A percentile compares a stretch with the other conserved stretches of the same genome.
phyloP scores from a whole-genome alignment of 148 eudicot species.

The Fallopia convolvulus region DNA sequence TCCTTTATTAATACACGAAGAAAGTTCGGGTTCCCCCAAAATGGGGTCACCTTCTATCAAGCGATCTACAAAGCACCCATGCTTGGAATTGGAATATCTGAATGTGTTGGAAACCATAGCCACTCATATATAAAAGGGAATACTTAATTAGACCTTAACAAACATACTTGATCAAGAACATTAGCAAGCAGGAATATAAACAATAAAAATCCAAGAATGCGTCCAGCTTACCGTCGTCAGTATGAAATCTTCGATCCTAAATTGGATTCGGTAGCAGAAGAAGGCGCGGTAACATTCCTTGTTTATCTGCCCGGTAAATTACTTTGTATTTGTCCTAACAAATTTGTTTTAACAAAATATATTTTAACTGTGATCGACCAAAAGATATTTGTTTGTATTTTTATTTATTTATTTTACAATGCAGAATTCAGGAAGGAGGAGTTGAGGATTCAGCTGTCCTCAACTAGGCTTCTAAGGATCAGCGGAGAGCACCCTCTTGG shows the following conservation, averaged over 20 bases:
- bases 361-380: not conserved
- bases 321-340: not conserved
- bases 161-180: not conserved
- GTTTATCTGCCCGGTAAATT: slow-evolving; percentile 50
- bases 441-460: slow-evolving; percentile 38
- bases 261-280: slow-evolving; percentile 32
- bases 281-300: slow-evolving; percentile 43
- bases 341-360: not conserved
- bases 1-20: not conserved
- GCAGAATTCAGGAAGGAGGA: slow-evolving; percentile 55
- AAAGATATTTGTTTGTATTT: not conserved
- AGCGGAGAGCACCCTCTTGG: slow-evolving; percentile 41
- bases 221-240: slow-evolving; percentile 12
- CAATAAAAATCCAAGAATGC: slow-evolving; percentile 12
- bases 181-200: not conserved
- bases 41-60: not conserved
- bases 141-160: not conserved
- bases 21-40: not conserved
- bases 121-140: not conserved
- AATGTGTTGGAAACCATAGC: not conserved
- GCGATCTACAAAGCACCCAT: not conserved
- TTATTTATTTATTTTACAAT: not conserved
- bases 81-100: not conserved
- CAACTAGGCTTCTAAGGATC: slow-evolving; percentile 32
- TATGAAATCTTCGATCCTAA: slow-evolving; percentile 42